Evolutionary conservation across 2,329 filamentous ascomycete genomes (phyloP).

Genomic region (Xylaria multiplex): DNA sequence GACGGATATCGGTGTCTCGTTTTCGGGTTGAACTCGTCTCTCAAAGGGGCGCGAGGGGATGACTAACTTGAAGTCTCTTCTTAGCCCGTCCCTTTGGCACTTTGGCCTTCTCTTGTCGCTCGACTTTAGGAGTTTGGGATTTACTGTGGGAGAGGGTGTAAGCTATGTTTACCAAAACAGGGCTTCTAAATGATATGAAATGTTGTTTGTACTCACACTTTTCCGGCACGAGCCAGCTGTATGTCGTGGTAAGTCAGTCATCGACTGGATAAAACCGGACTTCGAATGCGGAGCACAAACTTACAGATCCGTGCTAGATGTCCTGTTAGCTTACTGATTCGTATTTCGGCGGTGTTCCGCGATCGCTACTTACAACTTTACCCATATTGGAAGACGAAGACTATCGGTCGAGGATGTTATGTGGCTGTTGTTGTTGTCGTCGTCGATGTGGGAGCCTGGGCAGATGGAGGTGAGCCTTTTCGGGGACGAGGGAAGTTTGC

Average conservation of each 20-base stretch:
- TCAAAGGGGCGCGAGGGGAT: not conserved
- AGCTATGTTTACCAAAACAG: too few relatives aligned
- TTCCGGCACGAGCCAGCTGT: constrained; percentile 80
- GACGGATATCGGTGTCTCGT: too few relatives aligned
- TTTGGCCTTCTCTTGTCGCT: constrained; percentile 62
- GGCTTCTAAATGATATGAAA: too few relatives aligned
- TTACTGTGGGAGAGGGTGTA: too few relatives aligned
- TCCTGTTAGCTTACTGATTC: too few relatives aligned
- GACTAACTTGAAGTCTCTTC: constrained; percentile 72
- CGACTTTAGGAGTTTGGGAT: constrained; percentile 16
- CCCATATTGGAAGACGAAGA: constrained; percentile 46
- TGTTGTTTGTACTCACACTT: not conserved
- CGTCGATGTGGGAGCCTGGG: constrained; percentile 15
- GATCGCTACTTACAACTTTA: constrained; percentile 43
- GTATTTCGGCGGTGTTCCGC: too few relatives aligned
- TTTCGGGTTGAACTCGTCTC: not conserved
- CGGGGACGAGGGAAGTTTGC: constrained; percentile 22
- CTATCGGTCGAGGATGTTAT: constrained; percentile 41
- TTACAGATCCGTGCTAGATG: too few relatives aligned
- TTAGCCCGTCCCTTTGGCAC: constrained; percentile 95
- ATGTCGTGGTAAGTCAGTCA: too few relatives aligned
- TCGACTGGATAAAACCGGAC: too few relatives aligned
- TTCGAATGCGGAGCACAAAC: too few relatives aligned
- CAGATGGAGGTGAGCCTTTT: constrained; percentile 3
- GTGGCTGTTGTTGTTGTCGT: constrained; percentile 30